Evolutionary conservation across 768 basidiomycete genomes (phyloP).

Genomic region (Phylloporus sp.): DNA sequence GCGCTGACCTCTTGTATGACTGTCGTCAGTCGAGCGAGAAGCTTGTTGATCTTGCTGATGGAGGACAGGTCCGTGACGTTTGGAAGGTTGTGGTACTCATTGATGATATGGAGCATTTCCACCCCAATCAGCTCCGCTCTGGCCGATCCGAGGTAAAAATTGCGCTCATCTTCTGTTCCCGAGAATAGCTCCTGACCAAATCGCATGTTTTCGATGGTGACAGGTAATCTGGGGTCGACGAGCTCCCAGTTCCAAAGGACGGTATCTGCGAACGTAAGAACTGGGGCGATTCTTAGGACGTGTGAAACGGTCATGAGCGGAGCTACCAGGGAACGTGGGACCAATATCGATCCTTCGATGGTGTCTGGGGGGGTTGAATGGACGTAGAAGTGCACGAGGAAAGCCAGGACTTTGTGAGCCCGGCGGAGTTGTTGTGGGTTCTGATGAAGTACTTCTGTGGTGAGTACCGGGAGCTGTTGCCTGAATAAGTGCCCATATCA

Average conservation of each 20-base stretch:
- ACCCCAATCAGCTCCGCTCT: constrained; percentile 82
- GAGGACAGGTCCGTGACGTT: constrained; percentile 58
- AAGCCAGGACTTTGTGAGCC: constrained; percentile 86
- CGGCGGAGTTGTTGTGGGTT: constrained; percentile 67
- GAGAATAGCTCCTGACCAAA: constrained; percentile 69
- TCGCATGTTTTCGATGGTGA: constrained; percentile 69
- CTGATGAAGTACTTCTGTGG: constrained; percentile 44
- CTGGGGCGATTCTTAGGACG: constrained; percentile 79
- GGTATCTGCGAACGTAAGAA: constrained; percentile 93
- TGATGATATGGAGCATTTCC: constrained; percentile 80
- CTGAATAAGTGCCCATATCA: constrained; percentile 12
- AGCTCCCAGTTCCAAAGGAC: constrained; percentile 90
- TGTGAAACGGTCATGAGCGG: constrained; percentile 76
- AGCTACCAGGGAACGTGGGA: constrained; percentile 73
- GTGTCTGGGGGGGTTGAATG: constrained; percentile 61
- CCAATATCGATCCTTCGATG: constrained; percentile 38
- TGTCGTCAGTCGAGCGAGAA: constrained; percentile 60
- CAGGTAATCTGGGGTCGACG: constrained; percentile 50
- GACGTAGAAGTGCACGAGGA: constrained; percentile 85
- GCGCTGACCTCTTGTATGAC: constrained; percentile 72
- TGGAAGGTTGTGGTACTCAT: constrained; percentile 77
- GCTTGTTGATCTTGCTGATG: constrained; percentile 62
- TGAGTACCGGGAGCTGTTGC: constrained; percentile 66
- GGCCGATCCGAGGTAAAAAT: constrained; percentile 85
- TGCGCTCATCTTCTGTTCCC: constrained; percentile 74